Conservation (phyloP, 129 eudicot genomes). For the Oenanthe sinensis region DNA sequence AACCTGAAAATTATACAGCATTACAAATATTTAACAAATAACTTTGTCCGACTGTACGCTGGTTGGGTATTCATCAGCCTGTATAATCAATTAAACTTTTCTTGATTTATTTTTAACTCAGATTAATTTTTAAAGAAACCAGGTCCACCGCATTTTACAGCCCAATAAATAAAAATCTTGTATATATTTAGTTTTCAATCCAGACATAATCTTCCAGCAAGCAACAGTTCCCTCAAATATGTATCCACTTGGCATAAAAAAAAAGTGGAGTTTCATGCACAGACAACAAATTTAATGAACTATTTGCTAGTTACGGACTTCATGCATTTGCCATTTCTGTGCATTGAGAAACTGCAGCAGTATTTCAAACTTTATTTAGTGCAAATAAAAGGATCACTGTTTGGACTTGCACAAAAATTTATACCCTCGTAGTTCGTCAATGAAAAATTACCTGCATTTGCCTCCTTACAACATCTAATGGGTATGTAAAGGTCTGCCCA, state of each 20-base stretch:
- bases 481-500: slow-evolving; percentile 95
- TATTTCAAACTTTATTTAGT: neutral
- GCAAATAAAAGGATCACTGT: neutral
- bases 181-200: neutral
- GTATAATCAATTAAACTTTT: neutral
- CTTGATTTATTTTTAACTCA: neutral
- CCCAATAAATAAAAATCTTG: neutral
- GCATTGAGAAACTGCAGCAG: neutral
- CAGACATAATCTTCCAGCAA: neutral
- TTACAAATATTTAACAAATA: neutral
- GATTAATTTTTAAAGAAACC: neutral
- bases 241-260: neutral
- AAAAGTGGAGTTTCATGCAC: neutral
- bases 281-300: neutral
- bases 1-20: slow-evolving; percentile 44
- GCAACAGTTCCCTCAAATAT: neutral
- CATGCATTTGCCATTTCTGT: neutral
- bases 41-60: neutral
- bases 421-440: neutral
- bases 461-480: slow-evolving; percentile 93
- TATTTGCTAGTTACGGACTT: neutral
- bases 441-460: slow-evolving; percentile 79
- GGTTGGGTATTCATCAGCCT: neutral
- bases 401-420: neutral
- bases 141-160: neutral